These are phyloP conservation scores for Pestalotiopsis sp. DNA, from an alignment of 2,329 filamentous ascomycete species.

Conservation along the genomic window DNA sequence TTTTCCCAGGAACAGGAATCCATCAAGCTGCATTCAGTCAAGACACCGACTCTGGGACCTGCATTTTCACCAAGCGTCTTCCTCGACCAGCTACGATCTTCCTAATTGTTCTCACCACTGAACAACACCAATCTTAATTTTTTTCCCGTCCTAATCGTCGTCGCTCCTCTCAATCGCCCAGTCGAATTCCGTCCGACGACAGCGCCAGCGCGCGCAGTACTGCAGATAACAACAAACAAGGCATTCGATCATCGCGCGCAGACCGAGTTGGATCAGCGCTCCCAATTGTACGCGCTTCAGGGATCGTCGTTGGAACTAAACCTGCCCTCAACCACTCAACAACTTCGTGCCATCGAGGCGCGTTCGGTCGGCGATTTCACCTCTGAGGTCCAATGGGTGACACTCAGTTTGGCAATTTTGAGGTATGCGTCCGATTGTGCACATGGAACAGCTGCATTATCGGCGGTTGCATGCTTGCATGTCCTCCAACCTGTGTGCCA, in stretches of 20 bases:
- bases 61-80: not conserved
- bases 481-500: not conserved
- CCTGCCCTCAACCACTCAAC: not conserved
- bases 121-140: not conserved
- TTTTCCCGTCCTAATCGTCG: not conserved
- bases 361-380: slow-evolving; percentile 23
- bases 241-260: not conserved
- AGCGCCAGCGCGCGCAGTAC: not conserved
- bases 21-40: slow-evolving; percentile 1
- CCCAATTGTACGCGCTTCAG: not conserved
- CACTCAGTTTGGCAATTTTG: slow-evolving; percentile 64
- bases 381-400: slow-evolving; percentile 52
- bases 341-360: not conserved
- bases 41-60: slow-evolving; percentile 3
- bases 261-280: not conserved
- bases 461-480: slow-evolving; percentile 4
- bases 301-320: slow-evolving; percentile 8
- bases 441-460: not conserved
- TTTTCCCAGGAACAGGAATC: slow-evolving; percentile 12
- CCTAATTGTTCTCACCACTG: not conserved
- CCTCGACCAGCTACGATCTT: not conserved
- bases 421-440: slow-evolving; percentile 42
- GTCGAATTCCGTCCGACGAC: not conserved
- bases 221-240: no score
- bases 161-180: not conserved